Base-by-base conservation (phyloP, 1,139 yeast genomes). In the Diutina pseudorugosa region DNA sequence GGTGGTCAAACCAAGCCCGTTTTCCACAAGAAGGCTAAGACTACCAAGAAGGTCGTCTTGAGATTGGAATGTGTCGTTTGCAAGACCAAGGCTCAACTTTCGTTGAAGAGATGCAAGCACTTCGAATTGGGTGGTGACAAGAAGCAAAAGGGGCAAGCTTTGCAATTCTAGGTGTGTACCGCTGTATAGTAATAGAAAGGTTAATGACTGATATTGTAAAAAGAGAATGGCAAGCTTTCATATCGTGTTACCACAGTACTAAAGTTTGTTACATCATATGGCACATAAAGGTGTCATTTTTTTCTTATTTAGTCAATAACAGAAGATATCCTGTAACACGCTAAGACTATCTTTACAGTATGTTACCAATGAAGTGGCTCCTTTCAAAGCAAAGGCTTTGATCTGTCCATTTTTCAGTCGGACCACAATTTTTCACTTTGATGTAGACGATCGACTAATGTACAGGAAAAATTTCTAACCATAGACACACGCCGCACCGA, bases 1-100 rank as follows among this genome's bases (percentile, higher is more conserved):
- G 99, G 99, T 88, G 99, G 99, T 88, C 99, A 93, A 83, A 93
- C 98, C 80, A 93, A 90, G 84, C 98, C 87, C 75, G 88, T 94
- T 80, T 93, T 93, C 97, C 98, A 90, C 89, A 93, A 93, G 87
- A 94, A 93, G 79, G 99, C 99, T 69, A 93, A 93, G 91, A 93
- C 98, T 67, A 93, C 99, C 84, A 93, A 93, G 90, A 93, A 93
- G 87, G 96, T 93, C 75, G 98, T 93, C 64, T 85, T 93, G 75
- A 93, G 97, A 83, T 86, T 93, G 75, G 99, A 93, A 83, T 93
- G 98, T 87, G 90, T 90, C 69, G 82, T 76, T 70, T 93, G 99
- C 82, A 94, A 93, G 90, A 87, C 97, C 82, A 93, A 90, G 87
- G 87, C 95, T 71, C 98, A 94, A 83, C 84, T 94, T 67, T 74